These are phyloP conservation scores for Petasospora fabianii DNA, from an alignment of 1,139 yeast species.

Conservation along the genomic window DNA sequence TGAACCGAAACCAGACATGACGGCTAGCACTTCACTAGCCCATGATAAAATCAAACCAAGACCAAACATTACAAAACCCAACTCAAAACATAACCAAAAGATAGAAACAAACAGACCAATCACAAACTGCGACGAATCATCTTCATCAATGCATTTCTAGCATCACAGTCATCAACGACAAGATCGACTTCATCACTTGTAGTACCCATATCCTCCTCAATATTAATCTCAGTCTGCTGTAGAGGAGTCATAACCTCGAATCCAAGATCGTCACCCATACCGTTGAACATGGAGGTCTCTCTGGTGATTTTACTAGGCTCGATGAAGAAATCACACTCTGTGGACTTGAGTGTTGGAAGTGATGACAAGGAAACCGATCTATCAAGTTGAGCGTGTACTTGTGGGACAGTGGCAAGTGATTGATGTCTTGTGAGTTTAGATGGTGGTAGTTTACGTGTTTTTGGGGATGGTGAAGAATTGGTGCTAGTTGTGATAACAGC, in stretches of 20 bases:
- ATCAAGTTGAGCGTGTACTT: conserved; percentile 2
- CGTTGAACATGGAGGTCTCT: conserved; percentile 18
- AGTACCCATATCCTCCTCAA: conserved; percentile 6
- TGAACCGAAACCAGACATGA: too few relatives aligned
- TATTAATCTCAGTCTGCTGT: conserved; percentile 7
- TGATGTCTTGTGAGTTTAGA: conserved; percentile 21
- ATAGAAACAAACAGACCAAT: background rate
- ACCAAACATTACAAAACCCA: background rate
- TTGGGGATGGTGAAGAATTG: too few relatives aligned
- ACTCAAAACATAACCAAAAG: background rate
- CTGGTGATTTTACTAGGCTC: conserved; percentile 23
- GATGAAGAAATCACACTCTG: conserved; percentile 17
- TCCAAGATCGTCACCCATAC: conserved; percentile 16
- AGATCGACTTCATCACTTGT: conserved; percentile 12
- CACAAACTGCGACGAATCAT: conserved; percentile 27
- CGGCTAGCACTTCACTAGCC: too few relatives aligned
- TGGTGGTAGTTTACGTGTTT: background rate
- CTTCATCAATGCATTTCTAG: conserved; percentile 27
- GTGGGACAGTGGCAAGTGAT: conserved; percentile 14
- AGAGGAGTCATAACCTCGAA: conserved; percentile 9
- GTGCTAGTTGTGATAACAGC: background rate
- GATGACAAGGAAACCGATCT: conserved; percentile 10
- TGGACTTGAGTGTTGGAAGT: conserved; percentile 7
- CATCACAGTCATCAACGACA: conserved; percentile 21
- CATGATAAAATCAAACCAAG: background rate